A percentile compares a stretch with the other conserved stretches of the same genome.
Conservation (phyloP, 768 basidiomycete species). For the Leccinum longicurvipes region DNA sequence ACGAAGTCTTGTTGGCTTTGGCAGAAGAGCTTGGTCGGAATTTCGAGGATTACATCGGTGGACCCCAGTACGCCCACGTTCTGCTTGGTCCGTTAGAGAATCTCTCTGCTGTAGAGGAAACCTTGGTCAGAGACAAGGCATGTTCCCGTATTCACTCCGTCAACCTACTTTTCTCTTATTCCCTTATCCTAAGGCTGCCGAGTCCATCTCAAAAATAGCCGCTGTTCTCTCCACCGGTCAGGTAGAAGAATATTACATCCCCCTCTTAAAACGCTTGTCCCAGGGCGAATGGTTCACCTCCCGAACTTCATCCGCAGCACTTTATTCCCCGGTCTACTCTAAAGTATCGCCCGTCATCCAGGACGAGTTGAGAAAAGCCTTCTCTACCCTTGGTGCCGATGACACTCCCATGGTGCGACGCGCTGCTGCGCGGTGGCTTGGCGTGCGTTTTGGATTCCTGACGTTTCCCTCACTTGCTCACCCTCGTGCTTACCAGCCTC, state of each 20-base stretch:
- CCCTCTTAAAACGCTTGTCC: conserved; percentile 83
- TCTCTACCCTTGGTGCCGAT: conserved; percentile 77
- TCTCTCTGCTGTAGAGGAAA: conserved; percentile 95
- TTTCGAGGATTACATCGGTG: conserved; percentile 95
- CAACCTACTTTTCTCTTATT: background rate
- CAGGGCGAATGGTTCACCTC: conserved; percentile 99
- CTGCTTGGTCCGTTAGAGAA: conserved; percentile 92
- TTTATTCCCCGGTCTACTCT: conserved; percentile 87
- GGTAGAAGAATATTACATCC: conserved; percentile 88
- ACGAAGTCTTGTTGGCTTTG: conserved; percentile 93
- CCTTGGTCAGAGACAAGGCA: conserved; percentile 96
- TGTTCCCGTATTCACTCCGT: conserved; percentile 8
- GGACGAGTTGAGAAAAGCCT: conserved; percentile 87
- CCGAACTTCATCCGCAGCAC: conserved; percentile 89
- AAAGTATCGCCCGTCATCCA: conserved; percentile 70
- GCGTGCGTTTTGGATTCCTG: conserved; percentile 54
- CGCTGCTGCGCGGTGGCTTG: conserved; percentile 94
- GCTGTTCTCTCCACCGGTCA: conserved; percentile 71
- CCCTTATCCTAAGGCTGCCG: conserved; percentile 67
- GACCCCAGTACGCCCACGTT: conserved; percentile 80
- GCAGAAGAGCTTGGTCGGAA: conserved; percentile 92
- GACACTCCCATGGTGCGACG: conserved; percentile 99
- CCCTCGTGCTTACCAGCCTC: conserved; percentile 48
- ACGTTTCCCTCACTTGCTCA: conserved; percentile 7
- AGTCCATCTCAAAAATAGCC: conserved; percentile 91